phyloP scores from a whole-genome alignment of 2,329 filamentous ascomycete genomes.

The Alternaria gaisen region DNA sequence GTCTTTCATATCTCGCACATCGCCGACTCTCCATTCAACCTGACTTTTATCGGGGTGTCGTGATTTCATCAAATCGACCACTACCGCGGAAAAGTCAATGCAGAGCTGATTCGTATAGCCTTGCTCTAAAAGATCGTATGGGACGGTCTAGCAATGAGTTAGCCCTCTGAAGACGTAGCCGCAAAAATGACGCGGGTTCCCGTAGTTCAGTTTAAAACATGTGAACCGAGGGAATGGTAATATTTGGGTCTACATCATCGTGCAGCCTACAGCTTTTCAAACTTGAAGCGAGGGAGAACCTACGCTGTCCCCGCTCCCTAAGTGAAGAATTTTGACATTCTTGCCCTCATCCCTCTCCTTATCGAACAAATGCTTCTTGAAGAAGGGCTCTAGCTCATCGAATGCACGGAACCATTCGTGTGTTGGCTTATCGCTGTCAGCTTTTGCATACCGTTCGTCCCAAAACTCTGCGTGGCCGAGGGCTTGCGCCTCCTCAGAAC shows the following conservation, averaged over 20 bases:
- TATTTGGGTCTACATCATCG: background rate
- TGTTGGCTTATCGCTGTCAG: slow-evolving; percentile 48
- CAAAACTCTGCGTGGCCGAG: slow-evolving; percentile 52
- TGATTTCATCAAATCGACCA: slow-evolving; percentile 62
- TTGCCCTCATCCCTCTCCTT: slow-evolving; percentile 35
- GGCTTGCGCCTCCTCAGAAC: slow-evolving; percentile 16
- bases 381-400: slow-evolving; percentile 58
- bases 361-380: slow-evolving; percentile 56
- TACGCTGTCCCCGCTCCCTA: slow-evolving; percentile 68
- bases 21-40: slow-evolving; percentile 61
- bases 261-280: background rate
- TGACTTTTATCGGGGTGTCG: slow-evolving; percentile 51
- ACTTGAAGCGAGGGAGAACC: background rate
- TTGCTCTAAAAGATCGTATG: slow-evolving; percentile 56
- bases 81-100: slow-evolving; percentile 64
- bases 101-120: slow-evolving; percentile 65
- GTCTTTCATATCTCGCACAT: slow-evolving; percentile 61
- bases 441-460: slow-evolving; percentile 59
- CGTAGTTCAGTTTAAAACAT: background rate
- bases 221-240: background rate
- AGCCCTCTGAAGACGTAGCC: background rate
- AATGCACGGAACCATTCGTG: slow-evolving; percentile 67
- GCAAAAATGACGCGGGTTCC: background rate
- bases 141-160: slow-evolving; percentile 57
- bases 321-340: slow-evolving; percentile 60